Percentiles rank a stretch among this genome's conserved stretches.
These are phyloP conservation scores for Boechera divaricarpa DNA, from an alignment of 345 rosid species.

Conservation along the genomic window DNA sequence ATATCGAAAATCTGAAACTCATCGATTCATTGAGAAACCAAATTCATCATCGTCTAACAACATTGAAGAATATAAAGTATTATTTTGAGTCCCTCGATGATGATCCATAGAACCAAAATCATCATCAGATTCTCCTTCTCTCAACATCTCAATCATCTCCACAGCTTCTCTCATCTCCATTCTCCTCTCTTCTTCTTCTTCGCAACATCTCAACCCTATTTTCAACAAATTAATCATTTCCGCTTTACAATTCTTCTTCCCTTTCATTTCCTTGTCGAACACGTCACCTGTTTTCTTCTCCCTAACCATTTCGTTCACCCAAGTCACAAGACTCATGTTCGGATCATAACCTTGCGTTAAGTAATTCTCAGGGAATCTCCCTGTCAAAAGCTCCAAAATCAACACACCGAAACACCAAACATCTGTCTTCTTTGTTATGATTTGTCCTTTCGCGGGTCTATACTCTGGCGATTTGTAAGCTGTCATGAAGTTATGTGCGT, in stretches of 20 bases:
- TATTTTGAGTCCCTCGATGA: slow-evolving; percentile 46
- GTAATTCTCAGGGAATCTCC: slow-evolving; percentile 74
- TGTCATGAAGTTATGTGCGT: slow-evolving; percentile 62
- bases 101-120: slow-evolving; percentile 41
- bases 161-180: slow-evolving; percentile 55
- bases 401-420: slow-evolving; percentile 75
- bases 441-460: slow-evolving; percentile 35
- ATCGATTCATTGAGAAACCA: slow-evolving; percentile 45
- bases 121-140: slow-evolving; percentile 48
- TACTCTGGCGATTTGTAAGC: slow-evolving; percentile 84
- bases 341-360: slow-evolving; percentile 52
- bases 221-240: slow-evolving; percentile 68
- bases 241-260: slow-evolving; percentile 56
- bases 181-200: slow-evolving; percentile 62
- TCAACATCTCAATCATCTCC: slow-evolving; percentile 54
- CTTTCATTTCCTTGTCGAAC: slow-evolving; percentile 73
- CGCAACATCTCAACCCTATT: slow-evolving; percentile 75
- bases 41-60: slow-evolving; percentile 46
- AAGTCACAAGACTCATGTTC: slow-evolving; percentile 54
- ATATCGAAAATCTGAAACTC: slow-evolving; percentile 29
- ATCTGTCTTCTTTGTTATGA: slow-evolving; percentile 61
- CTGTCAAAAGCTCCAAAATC: slow-evolving; percentile 65
- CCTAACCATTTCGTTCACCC: slow-evolving; percentile 68
- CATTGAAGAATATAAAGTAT: slow-evolving; percentile 29
- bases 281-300: slow-evolving; percentile 61